Conservation (phyloP, 345 rosid species). For the Mercurialis annua region DNA sequence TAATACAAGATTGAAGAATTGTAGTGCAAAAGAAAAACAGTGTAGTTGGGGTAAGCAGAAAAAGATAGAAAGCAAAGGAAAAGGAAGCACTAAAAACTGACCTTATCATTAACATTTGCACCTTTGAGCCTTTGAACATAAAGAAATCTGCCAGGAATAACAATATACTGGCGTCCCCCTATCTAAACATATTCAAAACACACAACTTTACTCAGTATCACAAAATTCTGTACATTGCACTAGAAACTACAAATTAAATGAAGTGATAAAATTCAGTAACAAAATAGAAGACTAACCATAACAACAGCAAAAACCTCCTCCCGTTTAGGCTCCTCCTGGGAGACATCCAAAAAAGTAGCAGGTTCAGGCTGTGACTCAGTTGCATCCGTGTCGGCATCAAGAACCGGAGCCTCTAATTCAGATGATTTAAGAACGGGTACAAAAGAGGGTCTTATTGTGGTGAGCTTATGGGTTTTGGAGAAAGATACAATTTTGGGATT, state of each 20-base stretch:
- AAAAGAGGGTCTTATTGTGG: conserved; percentile 32
- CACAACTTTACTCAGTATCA: neutral
- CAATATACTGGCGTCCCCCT: conserved; percentile 87
- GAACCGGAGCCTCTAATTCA: conserved; percentile 40
- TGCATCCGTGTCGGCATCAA: conserved; percentile 38
- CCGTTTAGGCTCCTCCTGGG: conserved; percentile 61
- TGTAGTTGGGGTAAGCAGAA: no score
- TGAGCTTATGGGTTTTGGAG: conserved; percentile 5
- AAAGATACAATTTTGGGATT: conserved; percentile 25
- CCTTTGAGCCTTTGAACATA: conserved; percentile 85
- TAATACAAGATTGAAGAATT: no score
- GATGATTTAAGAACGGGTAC: conserved; percentile 42
- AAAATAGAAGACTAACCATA: conserved; percentile 52
- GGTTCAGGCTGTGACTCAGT: conserved; percentile 25
- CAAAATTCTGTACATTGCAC: neutral
- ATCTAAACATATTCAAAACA: conserved; percentile 42
- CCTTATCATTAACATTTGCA: conserved; percentile 85
- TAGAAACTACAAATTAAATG: neutral
- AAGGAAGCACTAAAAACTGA: conserved; percentile 9
- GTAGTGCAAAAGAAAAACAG: neutral
- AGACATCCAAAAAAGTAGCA: conserved; percentile 22
- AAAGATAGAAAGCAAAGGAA: neutral
- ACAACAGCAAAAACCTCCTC: conserved; percentile 94
- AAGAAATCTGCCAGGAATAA: conserved; percentile 80
- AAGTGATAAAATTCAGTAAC: neutral